Evolutionary conservation across 257 asterid species (phyloP), one percentile per base, ranked within the genome.

Genomic region (Ophiorrhiza pumila): DNA sequence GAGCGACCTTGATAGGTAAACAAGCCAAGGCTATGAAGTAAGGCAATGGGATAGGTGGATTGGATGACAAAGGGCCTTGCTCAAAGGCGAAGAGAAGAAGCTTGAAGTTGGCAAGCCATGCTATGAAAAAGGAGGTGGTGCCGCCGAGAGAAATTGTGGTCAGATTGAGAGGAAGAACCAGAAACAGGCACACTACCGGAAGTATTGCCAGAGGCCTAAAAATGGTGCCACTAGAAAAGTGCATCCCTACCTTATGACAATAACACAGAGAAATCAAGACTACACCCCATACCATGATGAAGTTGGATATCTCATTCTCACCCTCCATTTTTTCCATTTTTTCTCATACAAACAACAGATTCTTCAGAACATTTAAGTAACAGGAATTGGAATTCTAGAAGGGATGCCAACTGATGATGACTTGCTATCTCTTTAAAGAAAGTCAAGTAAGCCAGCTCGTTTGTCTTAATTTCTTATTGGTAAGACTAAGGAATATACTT

Each of bases 31-130:
- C 78, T 35, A 82, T 74, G 83, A 84, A 84, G 45, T 8, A 69
- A 35, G 81, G 47, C 27, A 87, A 46, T 1, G 87, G 80, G 67
- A 80, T 50, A 0, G 86, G 82, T 12, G 86, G 82, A 12, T 18
- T 37, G 7, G 85, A 78, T 7, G 79, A 71, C 8, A 86, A 66
- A 34, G 90, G 89, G 72, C 89, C 90, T 77, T 74, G 11, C 20
- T 72, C 64, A 66, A 80, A 78, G 74, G 90, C 83, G 23, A 88
- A 88, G 32, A 83, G 91, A 5, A 83, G 49, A 1, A 88, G 77
- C 35, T 86, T 88, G 82, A 86, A 86, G 71, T n/a, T 83, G 9
- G 88, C 87, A 20, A 88, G 87, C 91, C 91, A 88, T 2, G 88
- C 78, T 42, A 71, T 85, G 81, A 87, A 80, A 79, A 89, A 89